Conservation (phyloP, 768 basidiomycete species). For the Xerocomellus dryophilus region DNA sequence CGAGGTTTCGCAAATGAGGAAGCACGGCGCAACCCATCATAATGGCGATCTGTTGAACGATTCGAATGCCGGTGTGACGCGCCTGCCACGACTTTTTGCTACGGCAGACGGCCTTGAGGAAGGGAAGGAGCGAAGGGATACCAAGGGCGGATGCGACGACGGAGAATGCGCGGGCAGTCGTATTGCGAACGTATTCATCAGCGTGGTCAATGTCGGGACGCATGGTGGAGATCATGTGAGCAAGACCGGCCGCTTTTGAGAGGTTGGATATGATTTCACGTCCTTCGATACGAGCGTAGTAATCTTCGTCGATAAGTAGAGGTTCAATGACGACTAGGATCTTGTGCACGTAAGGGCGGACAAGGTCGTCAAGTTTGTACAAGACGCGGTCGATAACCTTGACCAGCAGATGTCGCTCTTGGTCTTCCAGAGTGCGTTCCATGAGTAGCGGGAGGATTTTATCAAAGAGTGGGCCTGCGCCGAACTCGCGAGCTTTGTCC, state of each 20-base stretch:
- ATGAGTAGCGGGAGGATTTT: constrained; percentile 97
- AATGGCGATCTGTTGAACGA: constrained; percentile 98
- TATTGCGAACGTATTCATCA: constrained; percentile 98
- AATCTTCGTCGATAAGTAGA: constrained; percentile 96
- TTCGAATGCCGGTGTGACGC: constrained; percentile 97
- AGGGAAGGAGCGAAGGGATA: constrained; percentile 95
- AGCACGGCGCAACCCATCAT: constrained; percentile 99
- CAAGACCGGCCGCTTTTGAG: constrained; percentile 97
- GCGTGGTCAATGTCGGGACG: constrained; percentile 99
- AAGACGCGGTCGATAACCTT: constrained; percentile 99
- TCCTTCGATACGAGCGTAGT: constrained; percentile 94
- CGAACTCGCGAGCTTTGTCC: constrained; percentile 98
- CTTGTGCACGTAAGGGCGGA: constrained; percentile 98
- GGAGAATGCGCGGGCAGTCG: constrained; percentile 97
- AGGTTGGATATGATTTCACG: constrained; percentile 99
- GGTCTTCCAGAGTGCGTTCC: constrained; percentile 96
- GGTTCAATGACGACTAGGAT: constrained; percentile 99
- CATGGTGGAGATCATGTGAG: constrained; percentile 99
- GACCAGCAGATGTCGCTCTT: constrained; percentile 95
- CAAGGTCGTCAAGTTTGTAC: constrained; percentile 98
- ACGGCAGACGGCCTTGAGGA: constrained; percentile 97
- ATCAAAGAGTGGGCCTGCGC: constrained; percentile 96
- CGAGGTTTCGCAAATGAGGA: constrained; percentile 93
- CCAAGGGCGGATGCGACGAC: constrained; percentile 98
- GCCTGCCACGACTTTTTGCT: constrained; percentile 99